Evolutionary conservation across 352 stramenopile genomes (phyloP).

Genomic region (Phytophthora pluvialis): DNA sequence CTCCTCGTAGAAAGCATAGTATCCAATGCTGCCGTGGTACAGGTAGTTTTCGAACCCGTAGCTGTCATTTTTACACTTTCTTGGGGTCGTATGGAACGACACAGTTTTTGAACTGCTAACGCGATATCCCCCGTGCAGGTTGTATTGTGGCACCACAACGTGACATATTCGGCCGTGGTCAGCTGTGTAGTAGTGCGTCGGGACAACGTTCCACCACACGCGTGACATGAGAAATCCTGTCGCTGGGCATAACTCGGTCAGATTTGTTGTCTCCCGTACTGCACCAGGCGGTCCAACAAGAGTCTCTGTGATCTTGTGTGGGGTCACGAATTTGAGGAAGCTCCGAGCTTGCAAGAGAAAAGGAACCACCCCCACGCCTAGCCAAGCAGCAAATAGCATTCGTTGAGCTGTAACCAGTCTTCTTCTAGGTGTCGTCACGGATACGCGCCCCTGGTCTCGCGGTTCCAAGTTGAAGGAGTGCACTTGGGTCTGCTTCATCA

Average conservation of each 20-base stretch:
- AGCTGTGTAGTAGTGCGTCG: conserved; percentile 17
- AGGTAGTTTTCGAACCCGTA: conserved; percentile 18
- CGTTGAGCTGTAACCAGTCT: conserved; percentile 1
- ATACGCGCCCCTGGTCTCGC: background rate
- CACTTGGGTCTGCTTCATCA: conserved; percentile 10
- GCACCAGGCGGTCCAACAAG: background rate
- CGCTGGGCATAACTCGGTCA: conserved; percentile 8
- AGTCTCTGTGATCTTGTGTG: conserved; percentile 18
- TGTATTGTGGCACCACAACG: conserved; percentile 22
- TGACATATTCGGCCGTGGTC: conserved; percentile 17
- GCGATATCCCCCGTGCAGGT: conserved; percentile 17
- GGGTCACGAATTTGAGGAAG: conserved; percentile 18
- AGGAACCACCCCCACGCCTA: conserved; percentile 9
- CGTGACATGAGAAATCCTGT: conserved; percentile 19
- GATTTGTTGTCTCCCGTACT: conserved; percentile 1
- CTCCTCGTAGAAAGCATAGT: conserved; percentile 28
- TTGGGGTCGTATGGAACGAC: conserved; percentile 7
- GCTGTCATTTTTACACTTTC: conserved; percentile 4
- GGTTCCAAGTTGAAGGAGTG: background rate
- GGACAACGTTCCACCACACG: conserved; percentile 29
- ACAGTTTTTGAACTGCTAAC: background rate
- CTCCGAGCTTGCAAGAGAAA: conserved; percentile 22
- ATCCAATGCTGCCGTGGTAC: conserved; percentile 25
- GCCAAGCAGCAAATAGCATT: conserved; percentile 14
- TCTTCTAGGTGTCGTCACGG: background rate